These are phyloP conservation scores for Hypoxylon subgilvum DNA, from an alignment of 495 filamentous ascomycete genomes.

Conservation along the genomic window DNA sequence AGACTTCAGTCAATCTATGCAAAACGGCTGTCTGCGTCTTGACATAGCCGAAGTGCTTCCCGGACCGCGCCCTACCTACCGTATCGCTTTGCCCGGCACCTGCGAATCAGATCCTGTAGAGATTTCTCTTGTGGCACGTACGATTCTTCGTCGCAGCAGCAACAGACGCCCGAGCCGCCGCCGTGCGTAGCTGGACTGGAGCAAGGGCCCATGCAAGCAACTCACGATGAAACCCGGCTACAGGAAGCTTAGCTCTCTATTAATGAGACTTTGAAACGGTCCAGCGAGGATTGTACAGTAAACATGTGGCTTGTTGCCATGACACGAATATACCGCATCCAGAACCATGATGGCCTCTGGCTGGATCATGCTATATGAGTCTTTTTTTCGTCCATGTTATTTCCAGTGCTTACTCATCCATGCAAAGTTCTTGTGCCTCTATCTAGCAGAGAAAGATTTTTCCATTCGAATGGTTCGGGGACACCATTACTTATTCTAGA, in stretches of 20 bases:
- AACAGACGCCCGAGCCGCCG: constrained; percentile 25
- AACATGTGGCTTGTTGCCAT: constrained; percentile 22
- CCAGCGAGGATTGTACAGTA: constrained; percentile 15
- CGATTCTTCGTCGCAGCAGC: constrained; percentile 6
- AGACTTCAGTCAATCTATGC: constrained; percentile 13
- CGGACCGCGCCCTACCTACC: constrained; percentile 7
- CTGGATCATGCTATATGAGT: constrained; percentile 1
- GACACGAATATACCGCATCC: constrained; percentile 14
- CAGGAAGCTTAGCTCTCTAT: constrained; percentile 29
- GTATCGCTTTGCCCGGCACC: constrained; percentile 6
- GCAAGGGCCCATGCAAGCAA: constrained; percentile 35
- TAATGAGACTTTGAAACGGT: constrained; percentile 34
- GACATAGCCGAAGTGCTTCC: constrained; percentile 2
- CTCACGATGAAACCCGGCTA: constrained; percentile 34
- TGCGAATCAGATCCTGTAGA: constrained; percentile 25
- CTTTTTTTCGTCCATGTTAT: constrained; percentile 17
- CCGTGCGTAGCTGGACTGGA: constrained; percentile 22
- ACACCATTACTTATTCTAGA: constrained; percentile 6
- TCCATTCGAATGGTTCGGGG: constrained; percentile 11
- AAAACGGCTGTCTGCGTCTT: constrained; percentile 19
- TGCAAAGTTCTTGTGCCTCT: neutral
- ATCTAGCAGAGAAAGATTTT: neutral
- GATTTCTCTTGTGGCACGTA: constrained; percentile 12
- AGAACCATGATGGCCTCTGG: neutral
- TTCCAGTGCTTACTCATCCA: constrained; percentile 6